Base-by-base conservation (phyloP, 75 land plant genomes). In the Isoetes taiwanensis region DNA sequence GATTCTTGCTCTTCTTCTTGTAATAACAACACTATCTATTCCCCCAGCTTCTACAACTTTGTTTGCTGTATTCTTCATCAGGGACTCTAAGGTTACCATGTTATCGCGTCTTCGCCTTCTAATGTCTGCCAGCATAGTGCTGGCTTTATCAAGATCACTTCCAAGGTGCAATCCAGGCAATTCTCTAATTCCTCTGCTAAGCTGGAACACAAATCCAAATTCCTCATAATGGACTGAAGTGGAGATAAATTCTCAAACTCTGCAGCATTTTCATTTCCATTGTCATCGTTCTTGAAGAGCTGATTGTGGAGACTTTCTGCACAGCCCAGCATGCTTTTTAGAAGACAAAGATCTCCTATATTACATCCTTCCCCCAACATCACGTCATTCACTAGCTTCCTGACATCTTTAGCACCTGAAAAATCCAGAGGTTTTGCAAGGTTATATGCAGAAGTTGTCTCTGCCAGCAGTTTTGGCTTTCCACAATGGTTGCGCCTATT, bases 1-100 rank as follows among this genome's bases (percentile, higher is more conserved):
- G 81, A 83, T 71, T 23, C 97, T 70, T 8, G 85, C 70, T 5
- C 97, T 67, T 1, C 97, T 70, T 34, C 57, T 80, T 0, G 97
- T 91, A 12, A 91, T 57, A 31, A 86, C 32, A 21, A 82, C 79
- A 2, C 72, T 55, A 56, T 86, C 88, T 56, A 83, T 80, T 0
- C 85, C 97, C 3, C 88, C 83, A 50, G 82, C 72, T 27, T 72
- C 66, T 32, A 68, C 80, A 32, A 91, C 69, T 64, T 32, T 61
- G 30, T 20, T 31, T 1, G 94, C 78, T 11, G 54, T 71, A 37
- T 59, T 68, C 63, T 76, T 83, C 55, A 91, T 52, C 25, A 86
- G 59, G 16, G 70, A 29, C 48, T 91, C 93, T 20, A 91, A 68
- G 41, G 56, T 61, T 40, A 70, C 66, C 75, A 76, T 76, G 46